phyloP scores from a whole-genome alignment of 257 asterid genomes.

The Vinca minor region DNA sequence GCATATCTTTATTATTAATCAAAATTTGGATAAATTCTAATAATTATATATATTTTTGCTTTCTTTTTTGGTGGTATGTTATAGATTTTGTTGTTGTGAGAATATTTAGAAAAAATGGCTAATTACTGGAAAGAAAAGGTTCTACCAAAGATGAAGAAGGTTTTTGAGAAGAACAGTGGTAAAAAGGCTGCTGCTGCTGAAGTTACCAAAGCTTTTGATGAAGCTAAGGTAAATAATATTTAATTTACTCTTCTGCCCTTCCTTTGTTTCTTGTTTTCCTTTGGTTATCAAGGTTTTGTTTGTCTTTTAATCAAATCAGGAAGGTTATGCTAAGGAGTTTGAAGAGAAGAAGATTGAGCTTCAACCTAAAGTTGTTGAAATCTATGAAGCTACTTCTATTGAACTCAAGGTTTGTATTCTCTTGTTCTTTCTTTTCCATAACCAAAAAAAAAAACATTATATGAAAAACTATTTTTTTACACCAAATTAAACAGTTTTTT shows the following conservation, averaged over 20 bases:
- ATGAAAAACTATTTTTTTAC: neutral
- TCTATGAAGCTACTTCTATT: constrained; percentile 56
- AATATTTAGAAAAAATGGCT: constrained; percentile 32
- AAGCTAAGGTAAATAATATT: constrained; percentile 46
- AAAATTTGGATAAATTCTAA: too few species aligned
- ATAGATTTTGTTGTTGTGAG: neutral
- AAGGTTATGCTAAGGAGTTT: constrained; percentile 43
- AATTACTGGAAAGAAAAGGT: constrained; percentile 78
- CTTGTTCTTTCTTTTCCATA: neutral
- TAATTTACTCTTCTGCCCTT: neutral
- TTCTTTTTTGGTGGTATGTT: neutral
- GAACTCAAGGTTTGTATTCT: constrained; percentile 51
- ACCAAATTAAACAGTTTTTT: neutral
- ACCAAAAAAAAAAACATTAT: neutral
- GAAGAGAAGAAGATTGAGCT: constrained; percentile 73
- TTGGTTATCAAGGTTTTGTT: too few species aligned
- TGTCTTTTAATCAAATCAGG: constrained; percentile 26
- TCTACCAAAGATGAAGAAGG: constrained; percentile 74
- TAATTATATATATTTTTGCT: too few species aligned
- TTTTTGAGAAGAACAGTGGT: constrained; percentile 47
- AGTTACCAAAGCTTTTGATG: constrained; percentile 63
- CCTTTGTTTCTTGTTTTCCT: too few species aligned
- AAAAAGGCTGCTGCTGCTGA: constrained; percentile 61
- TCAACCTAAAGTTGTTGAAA: constrained; percentile 64
- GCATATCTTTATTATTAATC: too few species aligned